These are phyloP conservation scores for Boletus rex-veris DNA, from an alignment of 768 basidiomycete species.

Conservation along the genomic window DNA sequence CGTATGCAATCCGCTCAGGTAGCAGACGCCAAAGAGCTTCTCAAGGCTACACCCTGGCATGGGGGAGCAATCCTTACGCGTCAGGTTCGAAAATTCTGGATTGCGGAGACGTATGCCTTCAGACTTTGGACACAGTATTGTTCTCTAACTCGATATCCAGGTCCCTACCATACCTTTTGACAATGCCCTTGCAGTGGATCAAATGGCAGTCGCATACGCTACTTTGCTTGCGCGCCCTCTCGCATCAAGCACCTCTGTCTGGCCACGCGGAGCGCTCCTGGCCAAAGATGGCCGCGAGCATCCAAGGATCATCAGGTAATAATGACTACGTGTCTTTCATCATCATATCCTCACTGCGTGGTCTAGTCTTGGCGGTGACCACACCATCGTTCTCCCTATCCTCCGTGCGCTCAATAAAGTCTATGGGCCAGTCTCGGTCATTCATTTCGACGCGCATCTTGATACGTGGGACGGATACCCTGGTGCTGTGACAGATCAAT, in stretches of 20 bases:
- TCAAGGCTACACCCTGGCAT: slow-evolving; percentile 67
- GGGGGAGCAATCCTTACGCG: slow-evolving; percentile 65
- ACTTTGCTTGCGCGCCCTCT: slow-evolving; percentile 64
- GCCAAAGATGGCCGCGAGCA: slow-evolving; percentile 60
- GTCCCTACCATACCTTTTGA: slow-evolving; percentile 80
- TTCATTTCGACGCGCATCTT: slow-evolving; percentile 79
- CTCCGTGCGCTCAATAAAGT: slow-evolving; percentile 73
- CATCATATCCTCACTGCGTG: neutral
- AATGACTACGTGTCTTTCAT: neutral
- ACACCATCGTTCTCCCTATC: slow-evolving; percentile 85
- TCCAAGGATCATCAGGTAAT: slow-evolving; percentile 68
- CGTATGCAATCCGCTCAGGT: slow-evolving; percentile 78
- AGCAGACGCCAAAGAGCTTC: slow-evolving; percentile 61
- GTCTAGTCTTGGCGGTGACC: slow-evolving; percentile 70
- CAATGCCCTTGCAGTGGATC: slow-evolving; percentile 77
- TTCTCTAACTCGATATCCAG: slow-evolving; percentile 32
- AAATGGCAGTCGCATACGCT: slow-evolving; percentile 83
- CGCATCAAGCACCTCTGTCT: slow-evolving; percentile 20
- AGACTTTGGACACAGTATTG: neutral
- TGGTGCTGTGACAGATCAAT: slow-evolving; percentile 50
- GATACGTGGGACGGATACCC: slow-evolving; percentile 53
- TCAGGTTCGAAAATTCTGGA: slow-evolving; percentile 62
- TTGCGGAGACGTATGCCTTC: slow-evolving; percentile 68
- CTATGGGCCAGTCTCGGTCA: slow-evolving; percentile 79
- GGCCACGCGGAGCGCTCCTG: slow-evolving; percentile 31